Base-by-base conservation (phyloP, 1,284 basidiomycete species). In the Tilletia setariae region DNA sequence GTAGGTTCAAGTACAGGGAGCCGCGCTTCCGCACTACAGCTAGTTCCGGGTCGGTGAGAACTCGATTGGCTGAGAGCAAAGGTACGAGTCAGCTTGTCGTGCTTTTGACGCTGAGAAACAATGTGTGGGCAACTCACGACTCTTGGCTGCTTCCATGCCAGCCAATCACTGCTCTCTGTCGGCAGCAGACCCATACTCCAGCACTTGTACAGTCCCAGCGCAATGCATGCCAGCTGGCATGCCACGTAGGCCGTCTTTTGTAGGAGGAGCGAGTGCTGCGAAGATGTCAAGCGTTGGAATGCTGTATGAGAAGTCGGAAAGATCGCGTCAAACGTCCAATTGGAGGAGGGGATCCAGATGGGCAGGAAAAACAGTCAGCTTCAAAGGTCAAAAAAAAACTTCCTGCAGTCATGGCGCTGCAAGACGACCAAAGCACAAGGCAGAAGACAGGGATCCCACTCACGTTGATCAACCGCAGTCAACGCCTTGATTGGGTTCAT, bases 111-210 rank as follows among this genome's bases (percentile, higher is more conserved):
- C 35, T 40, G 6, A 4, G 6, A 40, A 40, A 40, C 11, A 63
- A 63, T 16, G 30, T 19, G n/a, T 13, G 9, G 28, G 47, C 32
- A 53, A 79, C 79, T 72, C 73, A 81, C 79, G 15, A 64, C 65
- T 40, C 72, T 67, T 21, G 75, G 53, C 71, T 79, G 65, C 66
- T 76, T 74, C 79, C 79, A 81, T 23, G 79, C 79, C 7, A 81
- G 66, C 79, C 79, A 81, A 67, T 81, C 79, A 73, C 77, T 79
- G 46, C 73, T 77, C 64, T 78, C 79, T n/a, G 79, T 81, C 1
- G 79, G 79, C 35, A 81, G 66, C 23, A 81, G 67, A 1, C 79
- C 79, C 79, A 81, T 81, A 68, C 78, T 79, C 76, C 76, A 79
- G 69, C 79, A 80, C 70, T 81, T 81, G 73, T 79, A 81, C 47